Conservation (phyloP, 306 rosid genomes). For the Sesbania bispinosa region DNA sequence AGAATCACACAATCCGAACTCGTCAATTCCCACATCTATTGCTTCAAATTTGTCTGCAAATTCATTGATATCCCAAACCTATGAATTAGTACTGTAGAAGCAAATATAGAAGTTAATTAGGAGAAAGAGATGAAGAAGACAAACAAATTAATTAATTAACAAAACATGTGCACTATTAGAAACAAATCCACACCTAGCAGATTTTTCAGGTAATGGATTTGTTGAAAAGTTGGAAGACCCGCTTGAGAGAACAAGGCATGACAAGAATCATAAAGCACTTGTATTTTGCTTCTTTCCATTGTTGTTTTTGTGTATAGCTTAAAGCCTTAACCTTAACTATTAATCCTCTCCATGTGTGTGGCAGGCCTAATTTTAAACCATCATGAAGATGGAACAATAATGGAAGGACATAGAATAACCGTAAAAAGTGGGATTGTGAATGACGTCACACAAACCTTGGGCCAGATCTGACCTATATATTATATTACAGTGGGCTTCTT, state of each 20-base stretch:
- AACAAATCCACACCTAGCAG: conserved; percentile 41
- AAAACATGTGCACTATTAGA: no score
- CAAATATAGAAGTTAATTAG: neutral
- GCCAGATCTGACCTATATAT: conserved; percentile 17
- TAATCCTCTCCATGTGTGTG: neutral
- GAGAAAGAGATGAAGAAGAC: neutral
- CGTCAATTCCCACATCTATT: conserved; percentile 52
- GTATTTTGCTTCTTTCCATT: conserved; percentile 47
- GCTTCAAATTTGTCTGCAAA: conserved; percentile 48
- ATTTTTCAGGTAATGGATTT: conserved; percentile 43
- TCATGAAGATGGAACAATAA: neutral
- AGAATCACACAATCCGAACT: conserved; percentile 33
- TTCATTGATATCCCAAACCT: neutral
- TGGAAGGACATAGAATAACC: neutral
- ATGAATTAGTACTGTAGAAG: neutral
- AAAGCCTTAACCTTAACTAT: neutral
- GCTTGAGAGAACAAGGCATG: conserved; percentile 38
- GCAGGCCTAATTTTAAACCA: neutral
- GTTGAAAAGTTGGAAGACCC: conserved; percentile 39
- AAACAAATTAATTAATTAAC: neutral
- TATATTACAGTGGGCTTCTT: conserved; percentile 34
- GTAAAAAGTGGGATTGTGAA: conserved; percentile 6
- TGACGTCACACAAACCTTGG: conserved; percentile 34
- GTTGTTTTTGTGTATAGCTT: neutral
- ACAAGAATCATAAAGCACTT: conserved; percentile 45